Evolutionary conservation across 2,329 filamentous ascomycete genomes (phyloP).

Genomic region (Xylariaceae sp.): DNA sequence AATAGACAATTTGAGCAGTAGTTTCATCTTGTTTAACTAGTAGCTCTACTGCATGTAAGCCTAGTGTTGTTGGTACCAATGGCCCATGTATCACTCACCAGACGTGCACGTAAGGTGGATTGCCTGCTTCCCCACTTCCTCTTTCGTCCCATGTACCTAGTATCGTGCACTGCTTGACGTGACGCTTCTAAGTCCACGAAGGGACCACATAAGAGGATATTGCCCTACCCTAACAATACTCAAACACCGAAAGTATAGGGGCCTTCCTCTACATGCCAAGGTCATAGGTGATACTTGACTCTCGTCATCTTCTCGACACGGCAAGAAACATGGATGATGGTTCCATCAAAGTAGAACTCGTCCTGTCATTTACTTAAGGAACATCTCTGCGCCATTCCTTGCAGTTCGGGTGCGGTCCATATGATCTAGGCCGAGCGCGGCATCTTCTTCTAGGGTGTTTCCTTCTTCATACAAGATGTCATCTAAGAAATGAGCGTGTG

Average conservation of each 20-base stretch:
- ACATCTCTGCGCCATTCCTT: constrained; percentile 69
- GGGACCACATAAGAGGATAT: constrained; percentile 1
- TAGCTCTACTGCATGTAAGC: constrained; percentile 23
- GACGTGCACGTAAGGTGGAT: constrained; percentile 14
- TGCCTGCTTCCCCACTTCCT: background rate
- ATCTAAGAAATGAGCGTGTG: constrained; percentile 50
- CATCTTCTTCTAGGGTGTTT: constrained; percentile 60
- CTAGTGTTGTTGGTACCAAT: constrained; percentile 20
- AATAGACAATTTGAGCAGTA: constrained; percentile 6
- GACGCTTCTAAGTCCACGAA: constrained; percentile 8
- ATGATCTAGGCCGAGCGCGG: constrained; percentile 71
- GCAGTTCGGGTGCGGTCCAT: constrained; percentile 64
- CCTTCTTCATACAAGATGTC: constrained; percentile 61
- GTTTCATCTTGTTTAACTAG: constrained; percentile 17
- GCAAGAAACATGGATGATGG: constrained; percentile 21
- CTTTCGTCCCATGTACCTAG: constrained; percentile 4
- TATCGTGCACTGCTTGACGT: constrained; percentile 9
- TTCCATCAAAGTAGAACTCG: background rate
- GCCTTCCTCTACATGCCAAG: constrained; percentile 9
- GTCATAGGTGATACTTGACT: constrained; percentile 6
- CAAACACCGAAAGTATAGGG: constrained; percentile 19
- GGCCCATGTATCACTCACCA: constrained; percentile 17
- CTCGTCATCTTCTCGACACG: background rate
- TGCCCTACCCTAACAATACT: constrained; percentile 10
- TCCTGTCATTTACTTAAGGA: constrained; percentile 53